Evolutionary conservation across 352 stramenopile genomes (phyloP).

Genomic region (Phytopythium litorale): DNA sequence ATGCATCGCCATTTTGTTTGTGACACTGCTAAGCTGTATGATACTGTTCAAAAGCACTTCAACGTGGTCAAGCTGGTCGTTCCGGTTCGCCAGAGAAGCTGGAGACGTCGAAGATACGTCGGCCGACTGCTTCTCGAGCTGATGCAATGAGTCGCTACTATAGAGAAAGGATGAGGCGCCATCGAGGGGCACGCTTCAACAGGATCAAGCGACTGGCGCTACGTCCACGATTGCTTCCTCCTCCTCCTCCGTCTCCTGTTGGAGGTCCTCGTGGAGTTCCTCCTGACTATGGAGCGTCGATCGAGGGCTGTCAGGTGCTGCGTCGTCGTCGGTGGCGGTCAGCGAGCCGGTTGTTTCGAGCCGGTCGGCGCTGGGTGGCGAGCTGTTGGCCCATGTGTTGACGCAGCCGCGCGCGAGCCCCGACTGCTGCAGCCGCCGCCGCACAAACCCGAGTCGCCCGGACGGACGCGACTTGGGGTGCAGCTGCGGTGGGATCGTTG

Average conservation of each 20-base stretch:
- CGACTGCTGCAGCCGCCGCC: constrained; percentile 47
- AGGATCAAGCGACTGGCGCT: not conserved
- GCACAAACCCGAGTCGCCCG: constrained; percentile 34
- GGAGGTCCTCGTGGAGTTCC: not conserved
- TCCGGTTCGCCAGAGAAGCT: too few species aligned
- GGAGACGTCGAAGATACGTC: too few species aligned
- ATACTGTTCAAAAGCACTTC: too few species aligned
- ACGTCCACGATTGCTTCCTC: not conserved
- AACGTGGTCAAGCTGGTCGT: too few species aligned
- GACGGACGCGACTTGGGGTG: constrained; percentile 15
- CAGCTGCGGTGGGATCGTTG: not conserved
- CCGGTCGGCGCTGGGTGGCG: not conserved
- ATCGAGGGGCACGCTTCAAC: not conserved
- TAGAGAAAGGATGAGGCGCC: not conserved
- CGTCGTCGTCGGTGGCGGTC: constrained; percentile 3
- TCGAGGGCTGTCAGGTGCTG: not conserved
- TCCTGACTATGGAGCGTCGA: not conserved
- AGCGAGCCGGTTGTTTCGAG: constrained; percentile 7
- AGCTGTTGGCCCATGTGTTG: constrained; percentile 45
- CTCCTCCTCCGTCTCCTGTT: not conserved
- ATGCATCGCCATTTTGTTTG: too few species aligned
- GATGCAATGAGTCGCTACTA: not conserved
- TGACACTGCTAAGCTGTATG: too few species aligned
- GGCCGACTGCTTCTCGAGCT: too few species aligned
- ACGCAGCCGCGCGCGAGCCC: constrained; percentile 51